Evolutionary conservation across 495 filamentous ascomycete genomes (phyloP), one percentile per base, ranked within the genome.

Genomic region (Usnea hakonensis): DNA sequence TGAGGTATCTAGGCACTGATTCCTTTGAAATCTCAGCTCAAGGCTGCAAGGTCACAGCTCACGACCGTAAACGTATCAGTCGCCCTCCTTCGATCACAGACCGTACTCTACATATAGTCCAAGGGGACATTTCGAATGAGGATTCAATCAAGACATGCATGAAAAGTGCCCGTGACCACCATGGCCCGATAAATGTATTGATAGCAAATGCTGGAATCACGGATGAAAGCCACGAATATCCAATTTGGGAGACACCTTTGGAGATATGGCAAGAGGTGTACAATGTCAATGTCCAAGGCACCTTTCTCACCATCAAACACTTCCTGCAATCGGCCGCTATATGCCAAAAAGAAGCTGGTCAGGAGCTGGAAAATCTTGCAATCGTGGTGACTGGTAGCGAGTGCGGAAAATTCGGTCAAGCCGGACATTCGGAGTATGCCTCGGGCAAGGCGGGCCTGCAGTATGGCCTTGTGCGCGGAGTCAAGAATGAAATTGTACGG

Each of bases 261-360:
- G 75, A 78, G 6, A 68, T 75, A 2, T 84, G 80, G 81, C 79
- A 83, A 48, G 75, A 77, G 66, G 77, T 74, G 0, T 81, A 83
- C 67, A 71, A 69, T 16, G 71, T 69, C 37, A 83, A 83, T 60
- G 70, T 78, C 17, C 78, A 78, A 21, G 80, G 79, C 9, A 81
- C 80, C 8, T 84, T 83, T 65, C 72, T 85, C 0, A 79, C 79
- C 30, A 81, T 84, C 65, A 85, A 85, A 61, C 77, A 82, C 59
- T 84, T 83, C 71, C 72, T 85, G 11, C 72, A 71, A 26, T 57
- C 70, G 5, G 77, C 78, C 3, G 67, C 73, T 13, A 53, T 67
- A 4, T 54, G 62, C 23, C 79, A 83, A 64, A 62, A 68, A 21
- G 57, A 67, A 8, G 64, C 64, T 0, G 72, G 69, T 5, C 65